These are phyloP conservation scores for Leptographium galeiforme DNA, from an alignment of 2,329 filamentous ascomycete genomes.

Conservation along the genomic window DNA sequence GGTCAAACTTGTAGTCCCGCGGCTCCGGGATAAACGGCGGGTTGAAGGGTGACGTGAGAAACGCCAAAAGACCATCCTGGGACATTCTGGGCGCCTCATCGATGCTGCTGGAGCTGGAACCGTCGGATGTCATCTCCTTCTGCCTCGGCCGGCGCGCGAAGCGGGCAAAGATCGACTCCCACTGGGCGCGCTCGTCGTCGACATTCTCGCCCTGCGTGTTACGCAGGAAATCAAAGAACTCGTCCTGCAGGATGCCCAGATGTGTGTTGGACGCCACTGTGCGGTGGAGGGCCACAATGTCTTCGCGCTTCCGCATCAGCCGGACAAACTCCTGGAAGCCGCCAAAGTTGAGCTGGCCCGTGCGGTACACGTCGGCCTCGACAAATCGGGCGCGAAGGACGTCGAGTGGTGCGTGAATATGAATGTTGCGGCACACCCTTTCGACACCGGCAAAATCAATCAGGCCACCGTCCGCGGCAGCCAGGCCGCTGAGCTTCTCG, in stretches of 20 bases:
- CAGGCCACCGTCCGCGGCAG: conserved; percentile 44
- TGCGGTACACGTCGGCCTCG: conserved; percentile 51
- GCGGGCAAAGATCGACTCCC: conserved; percentile 60
- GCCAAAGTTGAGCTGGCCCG: conserved; percentile 56
- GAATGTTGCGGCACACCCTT: conserved; percentile 73
- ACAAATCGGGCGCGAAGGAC: conserved; percentile 63
- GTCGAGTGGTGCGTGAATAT: conserved; percentile 76
- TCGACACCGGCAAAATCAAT: conserved; percentile 70
- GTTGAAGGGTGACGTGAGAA: conserved; percentile 63
- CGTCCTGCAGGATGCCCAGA: conserved; percentile 52
- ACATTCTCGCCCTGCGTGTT: conserved; percentile 66
- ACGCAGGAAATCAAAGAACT: conserved; percentile 65
- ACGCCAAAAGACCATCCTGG: conserved; percentile 64
- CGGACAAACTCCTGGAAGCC: conserved; percentile 78
- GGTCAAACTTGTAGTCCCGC: conserved; percentile 54
- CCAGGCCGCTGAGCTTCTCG: conserved; percentile 24
- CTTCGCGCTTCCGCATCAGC: conserved; percentile 70
- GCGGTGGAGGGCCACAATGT: conserved; percentile 63
- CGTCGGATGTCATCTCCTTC: conserved; percentile 1
- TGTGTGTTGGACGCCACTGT: conserved; percentile 43
- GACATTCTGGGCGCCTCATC: conserved; percentile 50
- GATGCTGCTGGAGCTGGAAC: neutral
- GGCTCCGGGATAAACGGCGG: conserved; percentile 48
- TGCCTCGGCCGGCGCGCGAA: conserved; percentile 46
- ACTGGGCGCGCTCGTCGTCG: conserved; percentile 47